These are phyloP conservation scores for Melaleuca quinquenervia DNA, from an alignment of 345 rosid species.

Conservation along the genomic window DNA sequence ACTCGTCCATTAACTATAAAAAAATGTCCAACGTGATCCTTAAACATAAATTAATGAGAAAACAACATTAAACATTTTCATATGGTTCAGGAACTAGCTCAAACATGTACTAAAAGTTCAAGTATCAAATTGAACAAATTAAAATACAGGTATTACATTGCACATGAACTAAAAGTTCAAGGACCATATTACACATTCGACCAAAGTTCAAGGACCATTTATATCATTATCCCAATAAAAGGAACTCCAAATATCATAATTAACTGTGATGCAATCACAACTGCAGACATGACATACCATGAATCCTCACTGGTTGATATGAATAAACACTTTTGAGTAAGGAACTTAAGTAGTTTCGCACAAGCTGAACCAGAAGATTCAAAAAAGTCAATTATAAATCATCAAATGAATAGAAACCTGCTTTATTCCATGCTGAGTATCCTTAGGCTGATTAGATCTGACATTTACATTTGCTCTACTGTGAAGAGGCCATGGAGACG, in stretches of 20 bases:
- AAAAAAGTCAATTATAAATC: neutral
- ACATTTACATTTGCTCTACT: conserved; percentile 42
- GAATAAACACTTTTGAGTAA: neutral
- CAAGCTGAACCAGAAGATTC: neutral
- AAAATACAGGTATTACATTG: too few species aligned
- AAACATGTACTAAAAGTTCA: too few species aligned
- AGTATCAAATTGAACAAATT: too few species aligned
- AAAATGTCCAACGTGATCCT: too few species aligned
- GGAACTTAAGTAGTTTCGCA: neutral
- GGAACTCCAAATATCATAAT: neutral
- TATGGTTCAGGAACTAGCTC: too few species aligned
- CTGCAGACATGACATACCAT: neutral
- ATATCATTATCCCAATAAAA: neutral
- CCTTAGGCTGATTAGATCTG: conserved; percentile 71
- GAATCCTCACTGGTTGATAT: neutral
- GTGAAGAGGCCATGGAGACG: conserved; percentile 35
- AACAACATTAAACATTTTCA: too few species aligned
- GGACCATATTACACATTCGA: too few species aligned
- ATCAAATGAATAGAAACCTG: conserved; percentile 36
- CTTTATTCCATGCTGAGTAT: conserved; percentile 79
- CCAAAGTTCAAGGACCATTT: too few species aligned
- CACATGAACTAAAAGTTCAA: too few species aligned
- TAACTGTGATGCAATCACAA: neutral
- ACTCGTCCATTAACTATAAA: too few species aligned
- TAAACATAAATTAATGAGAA: too few species aligned